Evolutionary conservation across 257 asterid species (phyloP).

Genomic region (Capsicum chinense): DNA sequence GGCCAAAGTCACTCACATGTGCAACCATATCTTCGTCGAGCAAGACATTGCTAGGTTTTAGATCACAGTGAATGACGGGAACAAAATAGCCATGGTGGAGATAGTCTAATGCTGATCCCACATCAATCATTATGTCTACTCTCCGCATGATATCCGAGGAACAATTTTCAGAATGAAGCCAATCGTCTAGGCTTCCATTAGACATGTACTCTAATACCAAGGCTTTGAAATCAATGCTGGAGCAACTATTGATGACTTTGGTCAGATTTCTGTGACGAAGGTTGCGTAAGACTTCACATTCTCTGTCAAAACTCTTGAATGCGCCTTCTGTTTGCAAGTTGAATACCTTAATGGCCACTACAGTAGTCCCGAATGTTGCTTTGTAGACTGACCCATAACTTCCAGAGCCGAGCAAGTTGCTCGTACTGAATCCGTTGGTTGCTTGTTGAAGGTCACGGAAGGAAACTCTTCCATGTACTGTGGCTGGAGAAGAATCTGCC

Average conservation of each 20-base stretch:
- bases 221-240: slow-evolving; percentile 39
- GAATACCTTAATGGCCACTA: slow-evolving; percentile 20
- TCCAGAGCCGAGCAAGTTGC: slow-evolving; percentile 28
- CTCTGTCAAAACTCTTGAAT: slow-evolving; percentile 34
- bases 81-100: slow-evolving; percentile 37
- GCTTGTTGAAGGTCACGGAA: slow-evolving; percentile 29
- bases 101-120: slow-evolving; percentile 38
- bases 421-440: neutral
- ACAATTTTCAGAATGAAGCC: slow-evolving; percentile 28
- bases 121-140: slow-evolving; percentile 37
- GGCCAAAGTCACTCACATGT: slow-evolving; percentile 41
- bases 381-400: slow-evolving; percentile 32
- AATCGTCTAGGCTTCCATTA: slow-evolving; percentile 38
- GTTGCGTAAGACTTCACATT: slow-evolving; percentile 39
- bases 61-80: slow-evolving; percentile 38
- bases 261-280: slow-evolving; percentile 43
- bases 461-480: slow-evolving; percentile 4
- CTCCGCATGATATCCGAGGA: slow-evolving; percentile 31
- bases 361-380: slow-evolving; percentile 29
- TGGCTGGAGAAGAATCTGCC: neutral
- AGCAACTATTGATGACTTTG: slow-evolving; percentile 40
- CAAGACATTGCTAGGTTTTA: slow-evolving; percentile 40
- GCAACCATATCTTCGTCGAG: slow-evolving; percentile 38
- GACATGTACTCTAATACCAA: slow-evolving; percentile 41
- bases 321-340: slow-evolving; percentile 22